A percentile compares a stretch with the other conserved stretches of the same genome.
Conservation (phyloP, 371 early-diverging fungal genomes). For the Mucor plumbeus region DNA sequence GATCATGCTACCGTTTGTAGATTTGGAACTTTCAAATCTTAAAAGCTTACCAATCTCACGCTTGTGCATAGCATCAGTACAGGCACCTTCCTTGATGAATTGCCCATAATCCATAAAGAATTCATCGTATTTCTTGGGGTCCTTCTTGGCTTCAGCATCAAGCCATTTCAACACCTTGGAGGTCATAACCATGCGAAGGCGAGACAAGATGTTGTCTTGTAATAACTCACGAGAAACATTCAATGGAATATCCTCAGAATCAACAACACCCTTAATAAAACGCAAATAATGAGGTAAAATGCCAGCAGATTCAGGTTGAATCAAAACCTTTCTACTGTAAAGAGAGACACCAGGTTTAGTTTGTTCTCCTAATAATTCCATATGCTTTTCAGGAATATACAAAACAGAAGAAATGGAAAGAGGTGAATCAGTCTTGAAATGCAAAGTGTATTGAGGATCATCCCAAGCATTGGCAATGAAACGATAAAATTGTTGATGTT, state of each 20-base stretch:
- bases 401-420: slow-evolving; percentile 76
- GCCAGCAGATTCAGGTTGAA: slow-evolving; percentile 75
- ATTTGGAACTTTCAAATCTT: slow-evolving; percentile 81
- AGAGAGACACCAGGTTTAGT: slow-evolving; percentile 78
- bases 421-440: slow-evolving; percentile 83
- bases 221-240: slow-evolving; percentile 97
- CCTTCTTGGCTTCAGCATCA: slow-evolving; percentile 72
- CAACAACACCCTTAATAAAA: slow-evolving; percentile 92
- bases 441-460: slow-evolving; percentile 72
- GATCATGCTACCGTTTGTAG: slow-evolving; percentile 60
- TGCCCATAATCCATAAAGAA: slow-evolving; percentile 88
- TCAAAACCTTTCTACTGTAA: slow-evolving; percentile 82
- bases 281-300: slow-evolving; percentile 82
- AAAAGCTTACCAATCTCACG: slow-evolving; percentile 84
- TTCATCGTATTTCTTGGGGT: slow-evolving; percentile 73
- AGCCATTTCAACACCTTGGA: slow-evolving; percentile 78
- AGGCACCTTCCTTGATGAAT: slow-evolving; percentile 91
- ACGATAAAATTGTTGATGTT: slow-evolving; percentile 91
- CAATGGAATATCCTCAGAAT: slow-evolving; percentile 96
- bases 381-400: slow-evolving; percentile 74
- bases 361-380: slow-evolving; percentile 71
- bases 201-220: slow-evolving; percentile 86
- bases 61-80: slow-evolving; percentile 76
- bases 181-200: slow-evolving; percentile 72
- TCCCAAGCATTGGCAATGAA: slow-evolving; percentile 79